Conservation (phyloP, 768 basidiomycete species). For the Tulasnella sp. region DNA sequence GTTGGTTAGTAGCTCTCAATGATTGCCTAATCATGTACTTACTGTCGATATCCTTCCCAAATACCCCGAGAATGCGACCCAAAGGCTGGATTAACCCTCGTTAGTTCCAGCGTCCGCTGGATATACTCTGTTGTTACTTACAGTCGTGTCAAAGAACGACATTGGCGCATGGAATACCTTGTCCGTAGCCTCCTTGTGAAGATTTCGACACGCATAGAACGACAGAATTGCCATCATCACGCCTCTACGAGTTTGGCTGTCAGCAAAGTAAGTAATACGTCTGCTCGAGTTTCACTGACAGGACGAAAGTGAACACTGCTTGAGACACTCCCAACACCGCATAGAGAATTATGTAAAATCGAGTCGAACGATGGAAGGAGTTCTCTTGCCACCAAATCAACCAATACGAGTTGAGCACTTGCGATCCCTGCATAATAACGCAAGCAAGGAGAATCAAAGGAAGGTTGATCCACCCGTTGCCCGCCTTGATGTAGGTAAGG, state of each 20-base stretch:
- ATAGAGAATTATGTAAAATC: constrained; percentile 56
- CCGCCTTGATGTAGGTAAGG: constrained; percentile 45
- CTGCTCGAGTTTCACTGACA: constrained; percentile 30
- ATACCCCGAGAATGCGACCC: constrained; percentile 49
- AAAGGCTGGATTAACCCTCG: constrained; percentile 32
- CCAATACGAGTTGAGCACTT: constrained; percentile 45
- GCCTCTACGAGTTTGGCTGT: not conserved
- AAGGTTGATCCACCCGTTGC: constrained; percentile 36
- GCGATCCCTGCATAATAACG: constrained; percentile 43
- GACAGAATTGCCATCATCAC: constrained; percentile 23
- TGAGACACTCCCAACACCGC: constrained; percentile 49
- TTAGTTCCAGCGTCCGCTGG: not conserved
- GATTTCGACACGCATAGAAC: constrained; percentile 46
- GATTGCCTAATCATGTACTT: constrained; percentile 13
- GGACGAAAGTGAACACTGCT: constrained; percentile 43
- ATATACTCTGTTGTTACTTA: constrained; percentile 17
- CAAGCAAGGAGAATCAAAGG: constrained; percentile 42
- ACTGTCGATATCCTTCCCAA: constrained; percentile 60
- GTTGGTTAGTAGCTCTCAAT: not conserved
- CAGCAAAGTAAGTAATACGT: not conserved
- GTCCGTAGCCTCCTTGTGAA: constrained; percentile 45
- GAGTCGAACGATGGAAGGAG: constrained; percentile 37
- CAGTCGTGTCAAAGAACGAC: constrained; percentile 68
- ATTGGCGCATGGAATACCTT: constrained; percentile 61
- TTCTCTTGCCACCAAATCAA: constrained; percentile 62